A percentile compares a stretch with the other conserved stretches of the same genome.
phyloP scores from a whole-genome alignment of 495 filamentous ascomycete genomes.

The Penicillium dipodomyicola region DNA sequence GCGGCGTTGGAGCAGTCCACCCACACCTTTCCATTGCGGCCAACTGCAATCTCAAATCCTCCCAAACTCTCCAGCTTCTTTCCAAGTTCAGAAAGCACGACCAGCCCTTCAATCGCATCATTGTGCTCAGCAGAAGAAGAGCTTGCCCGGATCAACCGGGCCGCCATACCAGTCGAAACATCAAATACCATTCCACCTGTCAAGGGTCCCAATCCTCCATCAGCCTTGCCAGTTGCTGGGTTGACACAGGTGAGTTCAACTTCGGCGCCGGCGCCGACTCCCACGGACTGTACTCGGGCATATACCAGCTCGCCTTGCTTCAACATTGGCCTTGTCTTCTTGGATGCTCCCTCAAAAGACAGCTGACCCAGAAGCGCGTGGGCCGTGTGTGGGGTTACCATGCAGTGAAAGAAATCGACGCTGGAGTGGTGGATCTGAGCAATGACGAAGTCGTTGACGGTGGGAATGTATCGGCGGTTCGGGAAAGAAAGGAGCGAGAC shows the following conservation, averaged over 20 bases:
- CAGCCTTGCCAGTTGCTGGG: conserved; percentile 79
- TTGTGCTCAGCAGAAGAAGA: conserved; percentile 58
- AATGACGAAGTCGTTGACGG: conserved; percentile 76
- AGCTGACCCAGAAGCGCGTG: conserved; percentile 79
- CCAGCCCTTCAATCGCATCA: conserved; percentile 60
- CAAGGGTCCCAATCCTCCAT: conserved; percentile 84
- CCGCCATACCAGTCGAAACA: conserved; percentile 74
- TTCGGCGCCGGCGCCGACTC: conserved; percentile 75
- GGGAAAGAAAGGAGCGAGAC: conserved; percentile 38
- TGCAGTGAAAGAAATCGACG: conserved; percentile 71
- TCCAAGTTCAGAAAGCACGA: conserved; percentile 78
- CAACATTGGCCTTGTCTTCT: conserved; percentile 84
- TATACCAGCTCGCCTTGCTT: conserved; percentile 75
- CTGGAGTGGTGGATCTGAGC: conserved; percentile 75
- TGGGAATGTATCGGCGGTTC: conserved; percentile 71
- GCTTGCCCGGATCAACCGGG: conserved; percentile 59
- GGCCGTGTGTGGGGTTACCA: conserved; percentile 66
- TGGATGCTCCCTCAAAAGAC: conserved; percentile 85
- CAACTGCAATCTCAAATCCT: conserved; percentile 90
- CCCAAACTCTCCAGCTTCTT: conserved; percentile 60
- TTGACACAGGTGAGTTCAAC: conserved; percentile 88
- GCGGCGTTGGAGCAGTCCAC: conserved; percentile 67
- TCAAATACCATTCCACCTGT: conserved; percentile 85
- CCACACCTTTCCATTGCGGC: conserved; percentile 92
- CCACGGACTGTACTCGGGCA: conserved; percentile 66